Evolutionary conservation across 306 rosid genomes (phyloP).

Genomic region (Trifolium dubium): DNA sequence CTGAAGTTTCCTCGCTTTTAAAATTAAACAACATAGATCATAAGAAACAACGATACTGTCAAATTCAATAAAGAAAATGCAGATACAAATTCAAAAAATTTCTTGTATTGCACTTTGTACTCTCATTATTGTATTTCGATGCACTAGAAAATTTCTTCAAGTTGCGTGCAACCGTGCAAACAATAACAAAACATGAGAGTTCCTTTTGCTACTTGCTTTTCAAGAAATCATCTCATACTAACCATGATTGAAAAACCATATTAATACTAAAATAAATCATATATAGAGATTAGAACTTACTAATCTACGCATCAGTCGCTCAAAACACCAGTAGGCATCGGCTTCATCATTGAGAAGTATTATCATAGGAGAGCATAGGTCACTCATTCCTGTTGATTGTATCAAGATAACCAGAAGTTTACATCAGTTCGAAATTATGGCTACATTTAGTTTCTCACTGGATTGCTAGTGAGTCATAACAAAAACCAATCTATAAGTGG

Average conservation of each 20-base stretch:
- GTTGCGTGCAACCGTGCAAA: not conserved
- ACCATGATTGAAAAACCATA: not conserved
- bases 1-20: constrained; percentile 93
- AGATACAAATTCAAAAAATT: not conserved
- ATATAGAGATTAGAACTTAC: constrained; percentile 48
- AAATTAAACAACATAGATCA: constrained; percentile 38
- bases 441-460: constrained; percentile 3
- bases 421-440: constrained; percentile 15
- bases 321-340: constrained; percentile 96
- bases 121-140: not conserved
- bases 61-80: not conserved
- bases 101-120: not conserved
- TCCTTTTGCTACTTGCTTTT: not conserved
- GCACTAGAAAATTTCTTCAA: constrained; percentile 3
- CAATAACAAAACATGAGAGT: not conserved
- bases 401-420: constrained; percentile 29
- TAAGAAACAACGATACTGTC: constrained; percentile 41
- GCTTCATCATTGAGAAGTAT: constrained; percentile 92
- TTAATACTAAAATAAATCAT: not conserved
- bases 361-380: constrained; percentile 96
- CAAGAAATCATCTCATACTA: constrained; percentile 17
- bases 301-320: constrained; percentile 92
- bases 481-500: not conserved
- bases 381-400: constrained; percentile 85
- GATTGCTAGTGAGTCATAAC: not conserved